A percentile compares a stretch with the other conserved stretches of the same genome.
Evolutionary conservation across 768 basidiomycete species (phyloP).

Genomic region (Sporobolomyces phaffii): DNA sequence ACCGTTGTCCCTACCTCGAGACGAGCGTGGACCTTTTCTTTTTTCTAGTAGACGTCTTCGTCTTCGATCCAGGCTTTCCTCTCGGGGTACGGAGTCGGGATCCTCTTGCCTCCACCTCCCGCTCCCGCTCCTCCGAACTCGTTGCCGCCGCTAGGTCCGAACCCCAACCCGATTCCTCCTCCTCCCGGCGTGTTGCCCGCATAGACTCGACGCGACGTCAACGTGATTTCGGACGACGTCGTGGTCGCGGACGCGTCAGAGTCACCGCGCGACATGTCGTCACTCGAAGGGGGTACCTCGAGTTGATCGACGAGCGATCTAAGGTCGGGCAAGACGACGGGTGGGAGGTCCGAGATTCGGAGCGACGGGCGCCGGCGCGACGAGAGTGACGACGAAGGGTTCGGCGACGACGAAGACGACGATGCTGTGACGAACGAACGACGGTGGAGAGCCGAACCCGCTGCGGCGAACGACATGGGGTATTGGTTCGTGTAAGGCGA

Average conservation of each 20-base stretch:
- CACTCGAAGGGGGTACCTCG: not conserved
- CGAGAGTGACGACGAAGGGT: slow-evolving; percentile 10
- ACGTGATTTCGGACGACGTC: slow-evolving; percentile 3
- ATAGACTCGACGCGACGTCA: not conserved
- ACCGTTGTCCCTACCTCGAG: too few species aligned
- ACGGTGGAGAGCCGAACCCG: too few species aligned
- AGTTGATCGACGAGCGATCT: slow-evolving; percentile 4
- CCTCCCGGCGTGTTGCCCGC: slow-evolving; percentile 10
- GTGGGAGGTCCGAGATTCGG: slow-evolving; percentile 15
- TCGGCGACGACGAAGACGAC: not conserved
- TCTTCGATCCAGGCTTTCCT: slow-evolving; percentile 16
- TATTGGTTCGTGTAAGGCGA: not conserved
- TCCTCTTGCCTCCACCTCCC: not conserved
- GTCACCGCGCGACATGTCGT: not conserved
- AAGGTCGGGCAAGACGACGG: slow-evolving; percentile 10
- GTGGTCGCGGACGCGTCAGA: slow-evolving; percentile 10
- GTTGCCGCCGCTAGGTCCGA: too few species aligned
- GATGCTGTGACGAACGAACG: too few species aligned
- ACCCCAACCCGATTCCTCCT: slow-evolving; percentile 7
- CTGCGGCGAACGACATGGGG: slow-evolving; percentile 12
- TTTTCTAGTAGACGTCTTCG: slow-evolving; percentile 9
- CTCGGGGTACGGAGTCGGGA: slow-evolving; percentile 25
- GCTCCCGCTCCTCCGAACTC: slow-evolving; percentile 1
- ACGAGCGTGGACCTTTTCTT: too few species aligned
- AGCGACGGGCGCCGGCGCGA: slow-evolving; percentile 19